Percentiles rank a stretch among this genome's conserved stretches.
Conservation (phyloP, 306 rosid species). For the Cicer yamashitae region DNA sequence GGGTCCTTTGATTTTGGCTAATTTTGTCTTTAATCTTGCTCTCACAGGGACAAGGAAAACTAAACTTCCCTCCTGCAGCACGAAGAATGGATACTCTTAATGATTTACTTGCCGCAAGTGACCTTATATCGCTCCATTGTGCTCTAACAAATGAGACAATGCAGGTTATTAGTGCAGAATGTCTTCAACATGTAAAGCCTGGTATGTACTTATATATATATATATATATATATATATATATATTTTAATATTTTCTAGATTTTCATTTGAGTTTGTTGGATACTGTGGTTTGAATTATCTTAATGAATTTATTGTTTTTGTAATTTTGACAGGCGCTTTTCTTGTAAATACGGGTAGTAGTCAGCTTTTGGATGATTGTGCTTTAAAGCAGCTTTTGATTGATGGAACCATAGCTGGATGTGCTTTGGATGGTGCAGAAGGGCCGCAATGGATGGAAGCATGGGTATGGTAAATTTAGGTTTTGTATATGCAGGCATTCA, state of each 20-base stretch:
- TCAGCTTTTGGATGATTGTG: conserved; percentile 98
- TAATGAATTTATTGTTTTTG: conserved; percentile 35
- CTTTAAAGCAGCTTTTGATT: conserved; percentile 93
- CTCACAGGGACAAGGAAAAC: conserved; percentile 66
- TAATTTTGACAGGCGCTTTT: conserved; percentile 76
- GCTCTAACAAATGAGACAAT: conserved; percentile 87
- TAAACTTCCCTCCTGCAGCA: conserved; percentile 83
- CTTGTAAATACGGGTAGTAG: conserved; percentile 95
- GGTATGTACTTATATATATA: conserved; percentile 53
- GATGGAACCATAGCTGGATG: conserved; percentile 98
- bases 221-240: too few species aligned
- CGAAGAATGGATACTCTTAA: conserved; percentile 98
- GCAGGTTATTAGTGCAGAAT: conserved; percentile 88
- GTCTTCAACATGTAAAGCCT: conserved; percentile 92
- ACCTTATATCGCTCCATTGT: conserved; percentile 94
- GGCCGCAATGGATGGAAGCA: conserved; percentile 99
- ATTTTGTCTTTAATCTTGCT: conserved; percentile 36
- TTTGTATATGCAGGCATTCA: conserved; percentile 29
- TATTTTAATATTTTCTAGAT: background rate
- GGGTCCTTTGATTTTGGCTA: conserved; percentile 37
- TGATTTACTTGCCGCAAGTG: conserved; percentile 97
- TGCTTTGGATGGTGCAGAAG: conserved; percentile 99
- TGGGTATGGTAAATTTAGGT: conserved; percentile 71
- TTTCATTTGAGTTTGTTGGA: conserved; percentile 8
- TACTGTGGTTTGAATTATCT: conserved; percentile 18